phyloP scores from a whole-genome alignment of 2,329 filamentous ascomycete species.

The Diaporthe citri region DNA sequence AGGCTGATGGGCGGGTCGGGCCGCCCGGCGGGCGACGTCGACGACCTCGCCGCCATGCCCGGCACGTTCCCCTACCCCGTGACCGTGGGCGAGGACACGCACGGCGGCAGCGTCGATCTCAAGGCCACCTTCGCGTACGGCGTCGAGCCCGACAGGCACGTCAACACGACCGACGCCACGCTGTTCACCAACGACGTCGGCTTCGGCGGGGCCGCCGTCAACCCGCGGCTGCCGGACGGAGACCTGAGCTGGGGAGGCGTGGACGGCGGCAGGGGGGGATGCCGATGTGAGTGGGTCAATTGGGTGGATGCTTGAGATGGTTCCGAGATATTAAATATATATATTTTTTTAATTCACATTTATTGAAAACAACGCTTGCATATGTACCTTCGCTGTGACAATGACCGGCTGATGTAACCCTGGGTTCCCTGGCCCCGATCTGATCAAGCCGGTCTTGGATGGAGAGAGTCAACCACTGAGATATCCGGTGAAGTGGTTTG shows the following conservation, averaged over 20 bases:
- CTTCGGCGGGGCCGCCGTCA: constrained; percentile 66
- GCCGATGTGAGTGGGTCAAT: constrained; percentile 72
- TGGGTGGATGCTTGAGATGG: constrained; percentile 49
- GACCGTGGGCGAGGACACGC: constrained; percentile 71
- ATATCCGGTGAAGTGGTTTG: background rate
- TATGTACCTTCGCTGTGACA: background rate
- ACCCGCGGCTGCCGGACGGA: constrained; percentile 57
- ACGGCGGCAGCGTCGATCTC: constrained; percentile 65
- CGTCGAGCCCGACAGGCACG: constrained; percentile 60
- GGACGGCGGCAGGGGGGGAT: constrained; percentile 74
- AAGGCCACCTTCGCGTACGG: constrained; percentile 69
- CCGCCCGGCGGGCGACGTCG: constrained; percentile 45
- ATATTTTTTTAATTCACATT: background rate
- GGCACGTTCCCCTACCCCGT: constrained; percentile 75
- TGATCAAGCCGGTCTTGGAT: background rate
- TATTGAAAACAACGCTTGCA: background rate
- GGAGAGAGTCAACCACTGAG: background rate
- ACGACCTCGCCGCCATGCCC: constrained; percentile 56
- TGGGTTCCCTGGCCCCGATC: background rate
- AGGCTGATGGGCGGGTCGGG: constrained; percentile 51
- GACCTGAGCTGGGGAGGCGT: constrained; percentile 68
- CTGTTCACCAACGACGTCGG: constrained; percentile 63
- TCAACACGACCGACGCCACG: constrained; percentile 58
- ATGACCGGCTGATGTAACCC: background rate
- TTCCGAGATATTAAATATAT: background rate